A percentile compares a stretch with the other conserved stretches of the same genome.
phyloP scores from a whole-genome alignment of 2,329 filamentous ascomycete species.

The Trichoderma sp. region DNA sequence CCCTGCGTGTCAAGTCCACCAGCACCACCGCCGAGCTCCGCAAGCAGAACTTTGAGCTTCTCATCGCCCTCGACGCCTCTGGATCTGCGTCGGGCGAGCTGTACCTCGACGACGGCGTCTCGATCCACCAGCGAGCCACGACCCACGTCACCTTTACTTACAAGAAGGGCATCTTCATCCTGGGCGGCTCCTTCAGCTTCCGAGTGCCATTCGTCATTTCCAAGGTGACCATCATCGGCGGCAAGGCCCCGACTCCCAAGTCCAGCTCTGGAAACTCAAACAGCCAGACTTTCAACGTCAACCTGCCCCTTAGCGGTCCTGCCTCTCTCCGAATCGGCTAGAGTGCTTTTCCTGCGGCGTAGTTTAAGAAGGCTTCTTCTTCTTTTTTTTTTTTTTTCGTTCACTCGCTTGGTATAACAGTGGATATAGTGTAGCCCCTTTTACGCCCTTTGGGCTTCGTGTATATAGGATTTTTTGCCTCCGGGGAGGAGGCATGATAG shows the following conservation, averaged over 20 bases:
- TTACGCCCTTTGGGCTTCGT: neutral
- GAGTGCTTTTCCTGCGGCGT: neutral
- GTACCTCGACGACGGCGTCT: constrained; percentile 76
- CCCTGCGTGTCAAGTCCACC: constrained; percentile 51
- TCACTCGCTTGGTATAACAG: neutral
- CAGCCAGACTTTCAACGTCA: constrained; percentile 25
- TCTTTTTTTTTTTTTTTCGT: neutral
- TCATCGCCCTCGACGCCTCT: constrained; percentile 62
- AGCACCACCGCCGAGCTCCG: constrained; percentile 64
- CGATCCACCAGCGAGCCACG: constrained; percentile 54
- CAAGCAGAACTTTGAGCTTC: constrained; percentile 64
- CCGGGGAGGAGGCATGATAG: neutral
- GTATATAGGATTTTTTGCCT: neutral
- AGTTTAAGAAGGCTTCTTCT: neutral
- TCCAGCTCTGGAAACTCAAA: constrained; percentile 14
- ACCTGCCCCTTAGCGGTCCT: constrained; percentile 25
- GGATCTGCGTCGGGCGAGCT: constrained; percentile 64
- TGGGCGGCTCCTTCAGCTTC: constrained; percentile 55
- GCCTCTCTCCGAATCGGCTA: constrained; percentile 16
- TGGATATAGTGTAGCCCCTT: neutral
- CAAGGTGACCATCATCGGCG: constrained; percentile 51
- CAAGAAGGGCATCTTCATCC: constrained; percentile 47
- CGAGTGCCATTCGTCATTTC: constrained; percentile 41
- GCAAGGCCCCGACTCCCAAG: neutral
- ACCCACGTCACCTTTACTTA: constrained; percentile 59